A percentile compares a stretch with the other conserved stretches of the same genome.
Evolutionary conservation across 202 grass and related monocot genomes (phyloP).

Genomic region (Musa balbisiana): DNA sequence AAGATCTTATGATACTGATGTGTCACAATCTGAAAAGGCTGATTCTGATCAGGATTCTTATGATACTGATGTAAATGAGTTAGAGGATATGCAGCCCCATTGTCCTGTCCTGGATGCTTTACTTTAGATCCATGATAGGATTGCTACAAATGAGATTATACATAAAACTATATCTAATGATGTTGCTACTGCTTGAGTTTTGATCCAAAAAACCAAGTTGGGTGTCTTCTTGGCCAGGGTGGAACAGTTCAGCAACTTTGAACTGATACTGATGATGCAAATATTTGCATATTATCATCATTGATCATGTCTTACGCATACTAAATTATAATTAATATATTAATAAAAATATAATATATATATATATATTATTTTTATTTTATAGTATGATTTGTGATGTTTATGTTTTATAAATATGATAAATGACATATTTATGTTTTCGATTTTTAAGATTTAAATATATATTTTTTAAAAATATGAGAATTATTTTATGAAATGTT

Average conservation of each 20-base stretch:
- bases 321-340: too few species aligned
- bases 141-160: conserved; percentile 60
- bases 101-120: conserved; percentile 82
- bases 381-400: too few species aligned
- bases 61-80: conserved; percentile 28
- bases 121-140: conserved; percentile 88
- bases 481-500: too few species aligned
- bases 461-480: too few species aligned
- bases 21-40: conserved; percentile 31
- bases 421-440: too few species aligned
- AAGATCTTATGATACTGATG: conserved; percentile 41
- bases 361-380: too few species aligned
- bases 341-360: too few species aligned
- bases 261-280: conserved; percentile 52
- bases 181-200: conserved; percentile 59
- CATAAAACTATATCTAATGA: conserved; percentile 39
- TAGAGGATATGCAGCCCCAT: conserved; percentile 40
- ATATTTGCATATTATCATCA: conserved; percentile 62
- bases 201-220: conserved; percentile 86
- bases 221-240: conserved; percentile 89
- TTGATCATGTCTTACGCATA: too few species aligned
- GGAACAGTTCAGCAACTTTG: conserved; percentile 85
- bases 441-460: too few species aligned
- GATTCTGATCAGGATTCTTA: conserved; percentile 30
- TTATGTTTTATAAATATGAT: too few species aligned